Percentiles rank a stretch among this genome's conserved stretches.
phyloP scores from a whole-genome alignment of 768 basidiomycete species.

The Melanogaster broomeanus region DNA sequence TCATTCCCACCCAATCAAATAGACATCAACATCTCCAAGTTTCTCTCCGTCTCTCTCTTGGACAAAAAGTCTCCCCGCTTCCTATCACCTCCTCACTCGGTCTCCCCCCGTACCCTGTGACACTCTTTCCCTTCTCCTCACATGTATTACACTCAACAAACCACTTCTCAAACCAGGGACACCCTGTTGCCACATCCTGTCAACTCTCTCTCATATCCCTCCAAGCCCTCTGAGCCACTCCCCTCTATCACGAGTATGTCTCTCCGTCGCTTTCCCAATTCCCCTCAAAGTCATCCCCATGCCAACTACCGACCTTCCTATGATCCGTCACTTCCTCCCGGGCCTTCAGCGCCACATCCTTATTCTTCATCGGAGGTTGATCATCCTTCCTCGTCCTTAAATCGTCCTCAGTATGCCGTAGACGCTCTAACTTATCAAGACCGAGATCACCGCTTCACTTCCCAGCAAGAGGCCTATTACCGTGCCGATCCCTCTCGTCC shows the following conservation, averaged over 20 bases:
- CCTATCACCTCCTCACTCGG: constrained; percentile 1
- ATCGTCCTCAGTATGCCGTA: constrained; percentile 4
- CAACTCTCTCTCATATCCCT: neutral
- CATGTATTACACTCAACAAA: constrained; percentile 16
- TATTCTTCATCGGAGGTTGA: constrained; percentile 6
- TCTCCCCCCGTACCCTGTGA: neutral
- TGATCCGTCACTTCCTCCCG: neutral
- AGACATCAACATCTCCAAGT: constrained; percentile 14
- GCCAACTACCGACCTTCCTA: constrained; percentile 4
- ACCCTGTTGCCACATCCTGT: neutral
- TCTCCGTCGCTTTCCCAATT: constrained; percentile 8
- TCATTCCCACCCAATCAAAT: constrained; percentile 21
- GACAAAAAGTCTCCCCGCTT: neutral
- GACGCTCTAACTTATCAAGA: neutral
- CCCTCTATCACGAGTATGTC: constrained; percentile 22
- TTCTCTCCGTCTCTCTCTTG: neutral
- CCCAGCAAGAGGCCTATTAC: constrained; percentile 4
- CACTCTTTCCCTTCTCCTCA: neutral
- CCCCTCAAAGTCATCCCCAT: constrained; percentile 1
- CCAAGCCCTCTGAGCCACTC: constrained; percentile 5
- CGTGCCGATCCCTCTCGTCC: neutral
- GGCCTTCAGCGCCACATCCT: neutral
- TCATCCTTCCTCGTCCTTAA: neutral
- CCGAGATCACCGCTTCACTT: constrained; percentile 5
- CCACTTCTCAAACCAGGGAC: constrained; percentile 9